phyloP scores from a whole-genome alignment of 2,329 filamentous ascomycete genomes.

The Colletotrichum sp. region DNA sequence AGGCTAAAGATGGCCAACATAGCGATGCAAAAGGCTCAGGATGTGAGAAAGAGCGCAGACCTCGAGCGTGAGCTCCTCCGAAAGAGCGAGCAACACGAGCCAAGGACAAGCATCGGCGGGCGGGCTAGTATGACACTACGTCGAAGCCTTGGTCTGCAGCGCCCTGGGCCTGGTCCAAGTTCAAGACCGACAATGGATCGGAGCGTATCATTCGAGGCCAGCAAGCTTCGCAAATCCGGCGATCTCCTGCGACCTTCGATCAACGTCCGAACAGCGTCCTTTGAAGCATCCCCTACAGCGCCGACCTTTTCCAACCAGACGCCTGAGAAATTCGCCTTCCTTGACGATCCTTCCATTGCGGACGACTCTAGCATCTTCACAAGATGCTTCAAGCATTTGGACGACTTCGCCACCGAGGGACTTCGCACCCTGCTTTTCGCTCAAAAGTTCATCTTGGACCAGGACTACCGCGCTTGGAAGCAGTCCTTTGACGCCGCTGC shows the following conservation, averaged over 20 bases:
- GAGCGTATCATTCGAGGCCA: constrained; percentile 52
- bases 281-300: constrained; percentile 42
- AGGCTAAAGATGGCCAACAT: constrained; percentile 75
- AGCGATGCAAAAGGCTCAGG: constrained; percentile 76
- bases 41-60: constrained; percentile 67
- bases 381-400: constrained; percentile 84
- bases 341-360: constrained; percentile 51
- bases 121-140: constrained; percentile 57
- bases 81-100: constrained; percentile 60
- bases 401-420: constrained; percentile 87
- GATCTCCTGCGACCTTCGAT: constrained; percentile 42
- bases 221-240: constrained; percentile 41
- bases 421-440: constrained; percentile 83
- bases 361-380: constrained; percentile 73
- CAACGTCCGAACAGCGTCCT: constrained; percentile 50
- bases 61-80: constrained; percentile 61
- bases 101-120: constrained; percentile 60
- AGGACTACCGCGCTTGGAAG: constrained; percentile 79
- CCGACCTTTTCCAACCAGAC: constrained; percentile 45
- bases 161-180: constrained; percentile 29
- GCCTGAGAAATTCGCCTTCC: constrained; percentile 62
- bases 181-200: constrained; percentile 35
- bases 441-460: constrained; percentile 75
- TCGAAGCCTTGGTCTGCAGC: constrained; percentile 42
- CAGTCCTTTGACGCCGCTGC: constrained; percentile 76